phyloP scores from a whole-genome alignment of 192 early-diverging fungal species.

The Linnemannia zychae region DNA sequence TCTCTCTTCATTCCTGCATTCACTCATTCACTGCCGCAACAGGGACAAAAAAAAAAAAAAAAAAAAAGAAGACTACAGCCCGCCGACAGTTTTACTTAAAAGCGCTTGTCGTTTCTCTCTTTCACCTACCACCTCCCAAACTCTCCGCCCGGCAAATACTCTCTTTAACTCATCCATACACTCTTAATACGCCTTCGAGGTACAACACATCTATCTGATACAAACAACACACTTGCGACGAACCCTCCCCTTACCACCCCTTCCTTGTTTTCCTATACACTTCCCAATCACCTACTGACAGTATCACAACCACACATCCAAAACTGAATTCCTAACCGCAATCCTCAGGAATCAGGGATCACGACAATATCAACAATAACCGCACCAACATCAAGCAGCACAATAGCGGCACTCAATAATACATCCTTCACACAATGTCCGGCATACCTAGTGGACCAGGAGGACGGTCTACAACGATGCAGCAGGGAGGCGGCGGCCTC shows the following conservation, averaged over 20 bases:
- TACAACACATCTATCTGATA: background rate
- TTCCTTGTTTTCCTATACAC: background rate
- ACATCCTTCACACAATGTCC: conserved; percentile 17
- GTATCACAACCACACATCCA: background rate
- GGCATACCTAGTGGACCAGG: conserved; percentile 23
- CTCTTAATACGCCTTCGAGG: background rate
- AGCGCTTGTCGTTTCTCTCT: too few relatives aligned
- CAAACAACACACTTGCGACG: background rate
- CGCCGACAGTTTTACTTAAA: too few relatives aligned
- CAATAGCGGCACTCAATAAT: background rate
- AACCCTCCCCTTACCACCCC: background rate
- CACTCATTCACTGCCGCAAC: background rate
- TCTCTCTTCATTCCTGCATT: background rate
- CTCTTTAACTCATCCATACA: background rate
- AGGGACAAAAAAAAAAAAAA: too few relatives aligned
- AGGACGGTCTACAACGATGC: conserved; percentile 18
- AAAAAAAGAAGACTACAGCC: too few relatives aligned
- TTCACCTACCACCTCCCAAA: background rate
- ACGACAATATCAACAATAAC: background rate
- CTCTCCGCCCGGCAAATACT: background rate
- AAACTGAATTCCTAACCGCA: background rate
- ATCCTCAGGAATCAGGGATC: background rate
- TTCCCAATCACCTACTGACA: background rate
- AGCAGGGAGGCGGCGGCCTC: conserved; percentile 14
- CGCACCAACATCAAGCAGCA: background rate